These are phyloP conservation scores for Papiliotrema flavescens DNA, from an alignment of 1,284 basidiomycete species.

Conservation along the genomic window DNA sequence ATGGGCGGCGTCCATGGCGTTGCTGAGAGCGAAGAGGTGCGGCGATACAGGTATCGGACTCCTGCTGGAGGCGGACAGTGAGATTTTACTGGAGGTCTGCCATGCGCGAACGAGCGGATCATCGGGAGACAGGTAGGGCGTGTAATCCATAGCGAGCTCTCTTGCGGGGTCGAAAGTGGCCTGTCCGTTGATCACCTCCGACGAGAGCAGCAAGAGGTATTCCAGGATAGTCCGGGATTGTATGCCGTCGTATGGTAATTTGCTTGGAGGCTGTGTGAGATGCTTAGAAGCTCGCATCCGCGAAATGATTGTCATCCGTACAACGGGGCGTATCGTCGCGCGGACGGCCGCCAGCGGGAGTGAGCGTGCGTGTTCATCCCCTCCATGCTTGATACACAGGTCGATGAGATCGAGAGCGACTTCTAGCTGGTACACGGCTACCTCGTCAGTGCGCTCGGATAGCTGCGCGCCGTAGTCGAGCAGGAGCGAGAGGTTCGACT, in stretches of 20 bases:
- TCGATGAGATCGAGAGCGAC: no score
- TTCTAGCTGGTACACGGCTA: no score
- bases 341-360: no score
- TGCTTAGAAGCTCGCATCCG: no score
- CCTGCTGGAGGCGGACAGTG: neutral
- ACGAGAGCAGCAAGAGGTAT: neutral
- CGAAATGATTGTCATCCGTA: neutral
- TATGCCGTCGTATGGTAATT: neutral
- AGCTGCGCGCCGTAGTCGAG: no score
- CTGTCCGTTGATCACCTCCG: neutral
- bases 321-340: no score
- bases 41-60: neutral
- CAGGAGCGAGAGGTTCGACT: no score
- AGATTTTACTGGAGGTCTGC: neutral
- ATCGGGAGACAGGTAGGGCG: neutral
- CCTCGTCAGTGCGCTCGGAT: no score
- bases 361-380: no score
- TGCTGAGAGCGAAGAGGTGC: neutral
- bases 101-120: slow-evolving; percentile 3
- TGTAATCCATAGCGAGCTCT: neutral
- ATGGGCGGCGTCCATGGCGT: no score
- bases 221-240: neutral
- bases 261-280: neutral
- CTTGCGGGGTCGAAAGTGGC: neutral
- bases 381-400: no score